Conservation (phyloP, 208 protist genomes). For the Angomonas desouzai region DNA sequence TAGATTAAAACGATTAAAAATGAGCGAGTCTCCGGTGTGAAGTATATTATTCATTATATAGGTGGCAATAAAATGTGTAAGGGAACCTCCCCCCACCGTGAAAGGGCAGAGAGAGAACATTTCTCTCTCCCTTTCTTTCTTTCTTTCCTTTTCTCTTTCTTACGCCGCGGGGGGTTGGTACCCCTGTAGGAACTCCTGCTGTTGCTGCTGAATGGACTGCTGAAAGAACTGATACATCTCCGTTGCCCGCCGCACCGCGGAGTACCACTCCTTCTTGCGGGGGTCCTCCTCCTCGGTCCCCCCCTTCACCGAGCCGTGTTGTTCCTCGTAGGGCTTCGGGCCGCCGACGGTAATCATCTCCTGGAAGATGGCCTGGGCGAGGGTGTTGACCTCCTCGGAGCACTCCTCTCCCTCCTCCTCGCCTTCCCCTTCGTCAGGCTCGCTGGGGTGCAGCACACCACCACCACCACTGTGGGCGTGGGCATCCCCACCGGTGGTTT, state of each 20-base stretch:
- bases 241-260: not conserved
- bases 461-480: not conserved
- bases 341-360: slow-evolving; percentile 4
- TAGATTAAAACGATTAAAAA: not conserved
- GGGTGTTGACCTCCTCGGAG: not conserved
- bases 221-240: slow-evolving; percentile 10
- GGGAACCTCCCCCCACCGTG: too few relatives aligned
- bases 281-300: not conserved
- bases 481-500: not conserved
- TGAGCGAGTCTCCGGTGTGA: too few relatives aligned
- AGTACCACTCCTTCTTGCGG: not conserved
- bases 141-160: not conserved
- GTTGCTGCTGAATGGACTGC: not conserved
- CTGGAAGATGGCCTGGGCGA: slow-evolving; percentile 8
- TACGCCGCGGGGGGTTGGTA: not conserved
- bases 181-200: slow-evolving; percentile 2
- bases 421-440: not conserved
- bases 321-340: not conserved
- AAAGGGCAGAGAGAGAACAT: slow-evolving; percentile 1
- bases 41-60: too few relatives aligned
- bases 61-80: too few relatives aligned
- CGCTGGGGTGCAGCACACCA: not conserved
- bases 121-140: not conserved
- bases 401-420: not conserved
- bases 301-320: not conserved